Evolutionary conservation across 1,284 basidiomycete genomes (phyloP).

Genomic region (Bjerkandera adusta): DNA sequence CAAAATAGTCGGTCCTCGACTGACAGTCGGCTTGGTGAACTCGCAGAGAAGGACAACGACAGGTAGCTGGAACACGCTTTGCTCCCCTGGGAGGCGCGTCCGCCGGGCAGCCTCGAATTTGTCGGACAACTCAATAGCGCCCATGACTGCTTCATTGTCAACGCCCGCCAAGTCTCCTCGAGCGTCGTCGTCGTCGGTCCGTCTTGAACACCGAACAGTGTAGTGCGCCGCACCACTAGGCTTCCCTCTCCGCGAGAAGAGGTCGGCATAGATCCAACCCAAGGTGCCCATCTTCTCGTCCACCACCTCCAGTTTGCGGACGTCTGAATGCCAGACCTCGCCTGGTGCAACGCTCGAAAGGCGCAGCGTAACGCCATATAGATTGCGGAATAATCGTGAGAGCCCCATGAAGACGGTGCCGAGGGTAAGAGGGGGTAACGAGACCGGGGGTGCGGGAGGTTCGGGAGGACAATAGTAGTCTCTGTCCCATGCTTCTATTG

Average conservation of each 20-base stretch:
- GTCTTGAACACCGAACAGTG: slow-evolving; percentile 91
- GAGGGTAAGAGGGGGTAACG: slow-evolving; percentile 73
- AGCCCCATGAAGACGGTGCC: slow-evolving; percentile 88
- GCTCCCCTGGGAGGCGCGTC: slow-evolving; percentile 54
- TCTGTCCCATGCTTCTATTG: slow-evolving; percentile 89
- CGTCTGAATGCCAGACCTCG: slow-evolving; percentile 87
- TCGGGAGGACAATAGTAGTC: slow-evolving; percentile 86
- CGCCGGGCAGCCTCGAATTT: slow-evolving; percentile 62
- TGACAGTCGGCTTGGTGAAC: slow-evolving; percentile 67
- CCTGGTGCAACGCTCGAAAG: slow-evolving; percentile 67
- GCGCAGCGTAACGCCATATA: slow-evolving; percentile 87
- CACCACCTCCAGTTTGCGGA: slow-evolving; percentile 91
- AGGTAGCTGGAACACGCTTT: slow-evolving; percentile 84
- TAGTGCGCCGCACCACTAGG: slow-evolving; percentile 94
- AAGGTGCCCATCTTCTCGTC: slow-evolving; percentile 85
- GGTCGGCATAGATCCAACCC: slow-evolving; percentile 93
- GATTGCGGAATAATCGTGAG: slow-evolving; percentile 77
- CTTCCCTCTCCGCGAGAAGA: slow-evolving; percentile 86
- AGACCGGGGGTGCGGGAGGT: slow-evolving; percentile 64
- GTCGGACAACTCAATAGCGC: slow-evolving; percentile 42
- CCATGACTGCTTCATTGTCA: slow-evolving; percentile 35
- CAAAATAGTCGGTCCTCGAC: slow-evolving; percentile 70
- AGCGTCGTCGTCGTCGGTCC: slow-evolving; percentile 89
- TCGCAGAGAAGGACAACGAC: slow-evolving; percentile 92
- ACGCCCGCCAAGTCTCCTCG: slow-evolving; percentile 52